Evolutionary conservation across 78 protist species (phyloP).

Genomic region (Capsaspora owczarzaki): DNA sequence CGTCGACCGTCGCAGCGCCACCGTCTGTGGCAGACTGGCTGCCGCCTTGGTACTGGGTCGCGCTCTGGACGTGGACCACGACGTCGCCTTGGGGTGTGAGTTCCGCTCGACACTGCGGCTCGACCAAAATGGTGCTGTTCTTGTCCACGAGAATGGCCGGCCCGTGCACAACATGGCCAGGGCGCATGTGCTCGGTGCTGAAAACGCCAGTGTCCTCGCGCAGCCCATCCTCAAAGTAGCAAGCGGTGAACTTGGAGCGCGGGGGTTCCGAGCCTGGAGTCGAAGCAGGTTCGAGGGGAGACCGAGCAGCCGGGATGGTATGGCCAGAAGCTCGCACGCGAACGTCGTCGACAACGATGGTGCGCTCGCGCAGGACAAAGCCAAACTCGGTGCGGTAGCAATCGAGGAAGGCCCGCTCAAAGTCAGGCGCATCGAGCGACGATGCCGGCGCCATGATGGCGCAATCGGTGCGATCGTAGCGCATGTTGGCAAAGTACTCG

Average conservation of each 20-base stretch:
- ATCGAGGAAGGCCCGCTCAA: constrained; percentile 16
- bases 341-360: constrained; percentile 76
- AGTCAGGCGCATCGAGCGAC: not conserved
- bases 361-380: constrained; percentile 34
- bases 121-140: constrained; percentile 73
- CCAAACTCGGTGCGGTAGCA: constrained; percentile 62
- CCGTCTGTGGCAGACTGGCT: not conserved
- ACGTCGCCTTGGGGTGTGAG: constrained; percentile 62
- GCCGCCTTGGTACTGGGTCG: not conserved
- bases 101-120: constrained; percentile 47
- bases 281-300: not conserved
- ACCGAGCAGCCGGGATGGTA: not conserved
- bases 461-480: constrained; percentile 53
- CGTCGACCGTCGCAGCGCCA: not conserved
- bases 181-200: constrained; percentile 7
- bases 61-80: constrained; percentile 30
- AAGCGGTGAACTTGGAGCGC: not conserved
- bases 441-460: constrained; percentile 25
- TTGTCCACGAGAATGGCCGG: constrained; percentile 74
- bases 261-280: not conserved
- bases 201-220: constrained; percentile 44
- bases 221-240: constrained; percentile 21
- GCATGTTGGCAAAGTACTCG: constrained; percentile 30
- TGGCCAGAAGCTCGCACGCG: constrained; percentile 60
- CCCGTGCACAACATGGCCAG: constrained; percentile 48